These are phyloP conservation scores for Pezicula radicicola DNA, from an alignment of 2,329 filamentous ascomycete genomes.

Conservation along the genomic window DNA sequence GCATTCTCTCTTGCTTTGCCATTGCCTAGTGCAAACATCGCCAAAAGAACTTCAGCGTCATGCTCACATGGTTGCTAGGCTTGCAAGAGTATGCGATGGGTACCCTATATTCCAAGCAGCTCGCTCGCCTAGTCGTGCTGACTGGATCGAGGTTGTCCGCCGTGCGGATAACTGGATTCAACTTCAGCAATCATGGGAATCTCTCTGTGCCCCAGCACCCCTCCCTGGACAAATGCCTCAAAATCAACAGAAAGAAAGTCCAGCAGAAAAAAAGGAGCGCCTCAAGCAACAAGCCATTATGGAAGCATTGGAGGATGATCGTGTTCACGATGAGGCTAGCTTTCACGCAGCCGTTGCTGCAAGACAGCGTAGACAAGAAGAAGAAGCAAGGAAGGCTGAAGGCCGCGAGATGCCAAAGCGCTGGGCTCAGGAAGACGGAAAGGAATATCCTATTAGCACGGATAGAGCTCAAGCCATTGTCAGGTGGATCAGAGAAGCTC, in stretches of 20 bases:
- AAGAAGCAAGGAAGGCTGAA: conserved; percentile 33
- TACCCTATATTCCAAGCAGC: conserved; percentile 78
- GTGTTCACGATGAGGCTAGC: conserved; percentile 63
- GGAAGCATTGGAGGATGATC: conserved; percentile 65
- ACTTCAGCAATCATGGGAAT: conserved; percentile 65
- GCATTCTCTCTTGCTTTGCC: conserved; percentile 74
- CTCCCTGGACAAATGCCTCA: conserved; percentile 36
- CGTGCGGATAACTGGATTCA: conserved; percentile 68
- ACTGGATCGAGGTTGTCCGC: conserved; percentile 76
- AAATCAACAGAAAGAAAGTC: conserved; percentile 38
- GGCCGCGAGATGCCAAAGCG: conserved; percentile 39
- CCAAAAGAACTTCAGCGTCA: conserved; percentile 75
- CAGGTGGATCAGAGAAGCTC: conserved; percentile 65
- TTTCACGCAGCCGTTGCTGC: conserved; percentile 63
- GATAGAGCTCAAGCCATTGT: conserved; percentile 67
- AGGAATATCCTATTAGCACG: conserved; percentile 67
- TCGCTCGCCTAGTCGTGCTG: conserved; percentile 67
- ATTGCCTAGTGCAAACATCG: conserved; percentile 77
- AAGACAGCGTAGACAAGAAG: conserved; percentile 55
- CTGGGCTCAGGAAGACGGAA: conserved; percentile 63
- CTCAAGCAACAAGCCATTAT: conserved; percentile 64
- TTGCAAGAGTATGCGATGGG: conserved; percentile 71
- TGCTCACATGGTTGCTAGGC: conserved; percentile 75
- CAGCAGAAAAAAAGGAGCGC: conserved; percentile 54
- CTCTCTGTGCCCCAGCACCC: conserved; percentile 61